phyloP scores from a whole-genome alignment of 257 asterid species.

The Solanum tacnaense region DNA sequence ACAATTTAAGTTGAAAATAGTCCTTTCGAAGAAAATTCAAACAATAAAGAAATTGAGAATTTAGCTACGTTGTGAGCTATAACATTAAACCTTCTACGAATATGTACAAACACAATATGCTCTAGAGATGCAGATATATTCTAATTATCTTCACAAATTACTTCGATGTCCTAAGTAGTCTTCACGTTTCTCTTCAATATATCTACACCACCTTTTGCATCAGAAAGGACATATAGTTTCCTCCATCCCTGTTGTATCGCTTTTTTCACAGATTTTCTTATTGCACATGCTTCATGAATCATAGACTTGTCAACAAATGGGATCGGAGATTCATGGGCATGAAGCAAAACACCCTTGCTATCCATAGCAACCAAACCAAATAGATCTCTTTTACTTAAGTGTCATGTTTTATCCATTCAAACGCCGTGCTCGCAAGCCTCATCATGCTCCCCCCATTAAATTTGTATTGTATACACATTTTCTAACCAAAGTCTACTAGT shows the following conservation, averaged over 20 bases:
- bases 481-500: neutral
- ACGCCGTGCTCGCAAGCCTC: neutral
- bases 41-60: too few relatives aligned
- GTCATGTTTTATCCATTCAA: too few relatives aligned
- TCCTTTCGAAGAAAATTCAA: too few relatives aligned
- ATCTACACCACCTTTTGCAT: neutral
- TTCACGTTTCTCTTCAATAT: too few relatives aligned
- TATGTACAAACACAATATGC: too few relatives aligned
- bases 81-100: too few relatives aligned
- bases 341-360: neutral
- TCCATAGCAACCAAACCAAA: neutral
- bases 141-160: too few relatives aligned
- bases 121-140: too few relatives aligned
- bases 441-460: neutral
- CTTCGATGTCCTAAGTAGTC: too few relatives aligned
- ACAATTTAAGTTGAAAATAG: too few relatives aligned
- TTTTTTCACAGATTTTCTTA: neutral
- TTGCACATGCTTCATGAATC: neutral
- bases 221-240: neutral
- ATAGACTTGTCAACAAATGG: neutral
- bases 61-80: too few relatives aligned
- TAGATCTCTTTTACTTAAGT: too few relatives aligned
- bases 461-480: neutral
- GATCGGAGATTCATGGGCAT: neutral
- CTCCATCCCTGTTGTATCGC: neutral